Base-by-base conservation (phyloP, 2,329 filamentous ascomycete species). In the Amylocarpus encephaloides region DNA sequence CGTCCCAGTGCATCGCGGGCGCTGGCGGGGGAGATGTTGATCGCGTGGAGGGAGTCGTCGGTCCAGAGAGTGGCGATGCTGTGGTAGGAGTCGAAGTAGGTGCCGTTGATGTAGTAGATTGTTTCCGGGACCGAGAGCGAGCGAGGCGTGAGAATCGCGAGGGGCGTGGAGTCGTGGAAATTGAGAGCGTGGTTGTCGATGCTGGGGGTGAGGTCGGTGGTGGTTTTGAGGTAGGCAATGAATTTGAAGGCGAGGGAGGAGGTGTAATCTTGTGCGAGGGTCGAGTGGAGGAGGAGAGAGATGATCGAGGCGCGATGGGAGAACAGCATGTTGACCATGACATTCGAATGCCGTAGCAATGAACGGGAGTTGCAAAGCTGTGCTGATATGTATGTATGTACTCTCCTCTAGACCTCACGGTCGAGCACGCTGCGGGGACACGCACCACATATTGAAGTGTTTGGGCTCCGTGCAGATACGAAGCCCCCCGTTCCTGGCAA, bases 1-100 rank as follows among this genome's bases (percentile, higher is more conserved):
- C 42, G 22, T 13, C 42, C 26, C n/a, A 10, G 22, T 19, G 26
- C 42, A 33, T 44, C 42, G 22, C 42, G 22, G 9, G 15, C n/a
- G 5, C 12, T 44, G 2, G 6, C 9, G 2, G 11, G n/a, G 1
- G 42, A 30, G 15, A 33, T 44, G 5, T 32, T 33, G 42, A 44
- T 33, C 2, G 22, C 42, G 12, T 33, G n/a, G 4, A 13, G 30
- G 22, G 42, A 33, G n/a, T 44, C 42, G 3, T 44, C 42, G 29
- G 42, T 44, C 22, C 22, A 33, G 2, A 44, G 19, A 2, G 42
- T 44, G 26, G 42, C 42, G 42, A 44, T 44, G 42, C 42, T 44
- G 42, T 44, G 42, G 19, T 30, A 30, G 19, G 42, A 44, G 26
- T 44, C 42, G 22, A 30, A 44, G 4, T 33, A 44, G n/a, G 42